Conservation (phyloP, 805 yeast genomes). For the Lipomyces kockii region DNA sequence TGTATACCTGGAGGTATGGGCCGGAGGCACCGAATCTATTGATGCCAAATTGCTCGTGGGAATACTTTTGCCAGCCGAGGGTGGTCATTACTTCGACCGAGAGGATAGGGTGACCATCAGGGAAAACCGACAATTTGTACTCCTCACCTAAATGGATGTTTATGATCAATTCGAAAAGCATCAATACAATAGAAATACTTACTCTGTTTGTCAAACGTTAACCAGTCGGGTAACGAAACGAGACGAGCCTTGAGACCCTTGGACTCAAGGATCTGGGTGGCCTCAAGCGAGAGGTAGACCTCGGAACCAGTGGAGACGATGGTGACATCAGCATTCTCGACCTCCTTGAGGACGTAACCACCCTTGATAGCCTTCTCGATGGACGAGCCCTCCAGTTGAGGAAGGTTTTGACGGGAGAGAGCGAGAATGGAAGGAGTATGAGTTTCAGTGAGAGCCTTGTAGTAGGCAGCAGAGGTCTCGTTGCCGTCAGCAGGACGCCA, state of each 20-base stretch:
- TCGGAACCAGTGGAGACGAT: constrained; percentile 94
- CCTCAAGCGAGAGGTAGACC: constrained; percentile 79
- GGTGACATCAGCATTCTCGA: constrained; percentile 69
- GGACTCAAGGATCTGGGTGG: constrained; percentile 70
- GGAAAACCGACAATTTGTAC: constrained; percentile 84
- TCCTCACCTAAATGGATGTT: constrained; percentile 48
- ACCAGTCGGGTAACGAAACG: constrained; percentile 92
- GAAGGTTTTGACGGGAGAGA: constrained; percentile 75
- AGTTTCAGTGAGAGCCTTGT: constrained; percentile 59
- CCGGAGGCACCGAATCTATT: constrained; percentile 98
- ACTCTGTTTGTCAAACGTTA: constrained; percentile 80
- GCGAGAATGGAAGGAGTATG: constrained; percentile 74
- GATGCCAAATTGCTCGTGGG: constrained; percentile 96
- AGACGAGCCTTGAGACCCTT: constrained; percentile 76
- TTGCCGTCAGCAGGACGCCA: constrained; percentile 61
- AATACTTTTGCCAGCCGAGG: constrained; percentile 90
- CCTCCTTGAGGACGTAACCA: constrained; percentile 78
- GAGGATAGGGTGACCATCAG: constrained; percentile 91
- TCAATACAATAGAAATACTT: constrained; percentile 39
- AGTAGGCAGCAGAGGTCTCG: constrained; percentile 60
- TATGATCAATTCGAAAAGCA: not conserved
- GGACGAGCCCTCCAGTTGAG: constrained; percentile 91
- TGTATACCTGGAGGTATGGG: constrained; percentile 79
- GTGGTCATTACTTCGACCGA: constrained; percentile 94
- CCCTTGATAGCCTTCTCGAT: constrained; percentile 92